Percentiles rank a stretch among this genome's conserved stretches.
phyloP scores from a whole-genome alignment of 768 basidiomycete genomes.

The Rhodotorula diobovata region DNA sequence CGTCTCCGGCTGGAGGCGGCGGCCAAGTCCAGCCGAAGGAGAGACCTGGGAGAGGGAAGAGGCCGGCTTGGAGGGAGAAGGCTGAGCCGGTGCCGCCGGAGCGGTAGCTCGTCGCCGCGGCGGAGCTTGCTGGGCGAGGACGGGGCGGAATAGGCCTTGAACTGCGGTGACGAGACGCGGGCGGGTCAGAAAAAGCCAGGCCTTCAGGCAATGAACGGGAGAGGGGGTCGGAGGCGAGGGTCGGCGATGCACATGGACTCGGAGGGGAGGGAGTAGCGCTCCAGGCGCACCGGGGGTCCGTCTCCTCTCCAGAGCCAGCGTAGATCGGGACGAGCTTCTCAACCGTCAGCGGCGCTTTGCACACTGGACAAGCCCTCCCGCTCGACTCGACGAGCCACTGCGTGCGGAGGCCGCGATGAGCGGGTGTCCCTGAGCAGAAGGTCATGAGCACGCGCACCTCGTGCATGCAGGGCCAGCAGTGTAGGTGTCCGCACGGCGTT shows the following conservation, averaged over 20 bases:
- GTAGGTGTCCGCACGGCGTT: conserved; percentile 20
- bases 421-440: no score
- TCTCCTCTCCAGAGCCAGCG: background rate
- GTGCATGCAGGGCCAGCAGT: conserved; percentile 26
- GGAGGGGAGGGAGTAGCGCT: no score
- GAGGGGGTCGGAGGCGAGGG: no score
- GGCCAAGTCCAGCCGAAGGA: conserved; percentile 16
- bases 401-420: background rate
- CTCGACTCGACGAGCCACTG: conserved; percentile 26
- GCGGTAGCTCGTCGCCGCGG: background rate
- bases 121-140: conserved; percentile 4
- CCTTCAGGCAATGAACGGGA: no score
- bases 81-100: background rate
- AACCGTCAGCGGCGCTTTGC: conserved; percentile 8
- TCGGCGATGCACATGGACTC: no score
- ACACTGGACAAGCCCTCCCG: conserved; percentile 12
- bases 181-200: background rate
- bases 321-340: conserved; percentile 19
- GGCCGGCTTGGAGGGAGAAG: conserved; percentile 19
- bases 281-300: conserved; percentile 11
- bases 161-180: background rate
- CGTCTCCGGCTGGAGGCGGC: background rate
- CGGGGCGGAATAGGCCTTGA: conserved; percentile 10
- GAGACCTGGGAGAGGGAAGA: conserved; percentile 20
- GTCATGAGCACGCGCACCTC: background rate